These are phyloP conservation scores for Collariella sp. DNA, from an alignment of 495 filamentous ascomycete genomes.

Conservation along the genomic window DNA sequence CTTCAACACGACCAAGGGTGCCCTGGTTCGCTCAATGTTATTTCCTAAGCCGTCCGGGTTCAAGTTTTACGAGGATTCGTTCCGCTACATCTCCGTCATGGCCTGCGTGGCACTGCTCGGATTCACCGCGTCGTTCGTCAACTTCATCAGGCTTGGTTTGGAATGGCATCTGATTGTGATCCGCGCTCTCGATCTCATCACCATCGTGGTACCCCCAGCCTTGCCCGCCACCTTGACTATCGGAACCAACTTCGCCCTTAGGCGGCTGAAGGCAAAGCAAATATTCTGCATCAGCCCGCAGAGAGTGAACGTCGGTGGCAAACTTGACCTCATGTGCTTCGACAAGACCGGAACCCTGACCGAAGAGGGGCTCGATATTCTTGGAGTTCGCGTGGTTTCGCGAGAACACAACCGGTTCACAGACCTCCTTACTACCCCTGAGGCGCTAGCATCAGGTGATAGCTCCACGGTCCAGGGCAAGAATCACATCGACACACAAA, in stretches of 20 bases:
- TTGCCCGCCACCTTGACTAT: slow-evolving; percentile 95
- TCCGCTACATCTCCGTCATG: slow-evolving; percentile 98
- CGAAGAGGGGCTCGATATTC: slow-evolving; percentile 92
- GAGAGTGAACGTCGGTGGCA: slow-evolving; percentile 89
- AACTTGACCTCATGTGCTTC: slow-evolving; percentile 93
- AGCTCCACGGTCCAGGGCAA: slow-evolving; percentile 47
- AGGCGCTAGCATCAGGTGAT: slow-evolving; percentile 47
- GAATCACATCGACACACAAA: slow-evolving; percentile 53
- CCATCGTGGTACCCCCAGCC: slow-evolving; percentile 94
- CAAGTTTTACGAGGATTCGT: slow-evolving; percentile 96
- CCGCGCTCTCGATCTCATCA: slow-evolving; percentile 89
- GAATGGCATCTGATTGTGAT: slow-evolving; percentile 85
- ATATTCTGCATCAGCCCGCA: slow-evolving; percentile 99
- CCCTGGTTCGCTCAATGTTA: slow-evolving; percentile 94
- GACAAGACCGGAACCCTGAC: slow-evolving; percentile 98
- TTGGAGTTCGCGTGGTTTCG: slow-evolving; percentile 73
- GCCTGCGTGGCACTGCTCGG: slow-evolving; percentile 76
- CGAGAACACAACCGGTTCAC: slow-evolving; percentile 47
- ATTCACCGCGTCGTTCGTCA: slow-evolving; percentile 83
- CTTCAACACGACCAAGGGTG: slow-evolving; percentile 95
- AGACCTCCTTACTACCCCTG: slow-evolving; percentile 39
- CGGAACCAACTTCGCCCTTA: slow-evolving; percentile 89
- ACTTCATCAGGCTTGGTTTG: slow-evolving; percentile 76
- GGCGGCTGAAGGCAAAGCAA: slow-evolving; percentile 70
- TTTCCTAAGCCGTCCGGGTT: slow-evolving; percentile 97